Percentiles rank a stretch among this genome's conserved stretches.
phyloP scores from a whole-genome alignment of 768 basidiomycete species.

The Boletus pseudo-olivaceus region DNA sequence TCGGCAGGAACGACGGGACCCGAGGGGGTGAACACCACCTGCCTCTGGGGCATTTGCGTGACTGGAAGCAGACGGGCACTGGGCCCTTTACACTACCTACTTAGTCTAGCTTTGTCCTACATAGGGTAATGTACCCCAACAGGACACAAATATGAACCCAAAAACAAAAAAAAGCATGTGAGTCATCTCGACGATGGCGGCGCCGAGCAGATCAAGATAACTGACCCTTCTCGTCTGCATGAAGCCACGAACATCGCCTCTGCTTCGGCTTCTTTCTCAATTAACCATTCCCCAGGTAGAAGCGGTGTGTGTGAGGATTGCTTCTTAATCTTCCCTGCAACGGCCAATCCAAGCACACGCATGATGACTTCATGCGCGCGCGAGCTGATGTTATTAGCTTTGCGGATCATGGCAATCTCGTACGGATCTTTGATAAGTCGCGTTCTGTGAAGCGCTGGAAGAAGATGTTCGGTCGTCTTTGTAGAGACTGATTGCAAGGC shows the following conservation, averaged over 20 bases:
- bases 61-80: no score
- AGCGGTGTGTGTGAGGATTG: conserved; percentile 43
- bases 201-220: background rate
- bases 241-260: conserved; percentile 92
- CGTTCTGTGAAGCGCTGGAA: conserved; percentile 75
- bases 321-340: conserved; percentile 50
- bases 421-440: conserved; percentile 71
- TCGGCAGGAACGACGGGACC: no score
- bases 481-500: background rate
- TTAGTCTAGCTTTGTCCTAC: no score
- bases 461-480: conserved; percentile 46
- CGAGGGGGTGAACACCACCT: no score
- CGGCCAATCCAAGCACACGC: conserved; percentile 79
- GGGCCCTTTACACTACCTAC: no score
- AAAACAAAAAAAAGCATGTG: background rate
- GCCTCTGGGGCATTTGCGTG: no score
- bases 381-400: conserved; percentile 84
- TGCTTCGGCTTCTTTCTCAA: conserved; percentile 90
- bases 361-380: conserved; percentile 90
- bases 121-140: no score
- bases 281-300: conserved; percentile 80
- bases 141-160: no score
- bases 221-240: conserved; percentile 84
- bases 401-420: conserved; percentile 73
- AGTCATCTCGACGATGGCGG: background rate